Conservation (phyloP, 108 stramenopile genomes). For the Skeletonema potamos region DNA sequence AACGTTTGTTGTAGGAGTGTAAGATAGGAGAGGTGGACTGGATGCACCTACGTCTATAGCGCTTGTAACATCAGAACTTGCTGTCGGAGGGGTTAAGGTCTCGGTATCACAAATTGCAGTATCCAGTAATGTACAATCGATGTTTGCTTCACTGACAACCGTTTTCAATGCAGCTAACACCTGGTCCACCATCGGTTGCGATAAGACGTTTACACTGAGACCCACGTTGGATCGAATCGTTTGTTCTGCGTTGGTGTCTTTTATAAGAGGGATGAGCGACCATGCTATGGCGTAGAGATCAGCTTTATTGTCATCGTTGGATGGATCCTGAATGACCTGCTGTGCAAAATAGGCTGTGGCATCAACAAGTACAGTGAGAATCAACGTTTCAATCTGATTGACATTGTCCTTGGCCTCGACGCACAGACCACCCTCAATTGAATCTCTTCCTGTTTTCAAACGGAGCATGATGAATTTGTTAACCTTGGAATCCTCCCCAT, state of each 20-base stretch:
- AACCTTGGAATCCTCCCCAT: constrained; percentile 7
- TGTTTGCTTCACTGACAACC: background rate
- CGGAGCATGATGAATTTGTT: constrained; percentile 12
- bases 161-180: background rate
- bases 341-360: constrained; percentile 20
- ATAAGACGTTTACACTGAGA: background rate
- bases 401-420: background rate
- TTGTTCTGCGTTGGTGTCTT: background rate
- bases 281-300: constrained; percentile 17
- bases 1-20: background rate
- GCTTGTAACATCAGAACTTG: background rate
- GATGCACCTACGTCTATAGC: background rate
- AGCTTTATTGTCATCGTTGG: constrained; percentile 10
- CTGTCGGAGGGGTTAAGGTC: background rate
- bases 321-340: constrained; percentile 1
- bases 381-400: constrained; percentile 4
- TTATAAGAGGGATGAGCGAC: background rate
- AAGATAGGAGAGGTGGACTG: background rate
- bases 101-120: background rate
- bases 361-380: constrained; percentile 27
- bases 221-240: background rate
- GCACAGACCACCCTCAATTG: background rate
- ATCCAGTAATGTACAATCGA: background rate
- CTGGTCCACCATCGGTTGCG: background rate
- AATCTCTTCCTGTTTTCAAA: constrained; percentile 6